Base-by-base conservation (phyloP, 225 moss, liverwort and hornwort genomes). In the Polytrichum formosum region DNA sequence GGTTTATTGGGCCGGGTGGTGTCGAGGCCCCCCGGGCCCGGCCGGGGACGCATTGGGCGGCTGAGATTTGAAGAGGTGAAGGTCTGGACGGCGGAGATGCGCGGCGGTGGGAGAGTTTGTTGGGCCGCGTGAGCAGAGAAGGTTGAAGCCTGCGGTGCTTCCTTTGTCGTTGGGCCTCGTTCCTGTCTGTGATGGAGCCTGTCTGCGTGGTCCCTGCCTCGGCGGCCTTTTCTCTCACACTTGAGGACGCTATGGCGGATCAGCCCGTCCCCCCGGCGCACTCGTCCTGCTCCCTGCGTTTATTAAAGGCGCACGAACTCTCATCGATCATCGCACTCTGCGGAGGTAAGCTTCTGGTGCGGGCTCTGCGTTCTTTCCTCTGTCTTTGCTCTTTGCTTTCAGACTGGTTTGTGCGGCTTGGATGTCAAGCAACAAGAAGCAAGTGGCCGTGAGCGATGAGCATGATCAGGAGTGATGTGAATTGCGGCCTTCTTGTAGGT, bases 101-200 rank as follows among this genome's bases (percentile, higher is more conserved):
- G 59, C 28, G 64, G 29, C 64, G 64, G 64, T 27, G 64, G 64
- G 28, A 7, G 28, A 10, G 18, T 2, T 6, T 46, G 65, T 20
- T 13, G 5, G 65, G 28, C 18, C 18, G 5, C 0, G 3, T 31
- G 4, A 17, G 28, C 18, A 1, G 17, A 64, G 18, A 19, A 28
- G 19, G 29, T 10, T 13, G 64, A 19, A 18, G 19, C 65, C 18
- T 29, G 17, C n/a, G 28, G 6, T 33, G 28, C 18, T 33, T 29
- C 16, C 46, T 46, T 37, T 46, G 46, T 46, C 3, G 46, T 46
- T 46, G 46, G 13, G 16, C 31, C 30, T n/a, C 65, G 4, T 18
- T 20, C 65, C 65, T 65, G 18, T 29, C 65, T 65, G 27, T 33
- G 65, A 17, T 65, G 65, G 7, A 27, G 65, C 65, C 65, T 65